Conservation (phyloP, 2,329 filamentous ascomycete species). For the Epichloe typhina region DNA sequence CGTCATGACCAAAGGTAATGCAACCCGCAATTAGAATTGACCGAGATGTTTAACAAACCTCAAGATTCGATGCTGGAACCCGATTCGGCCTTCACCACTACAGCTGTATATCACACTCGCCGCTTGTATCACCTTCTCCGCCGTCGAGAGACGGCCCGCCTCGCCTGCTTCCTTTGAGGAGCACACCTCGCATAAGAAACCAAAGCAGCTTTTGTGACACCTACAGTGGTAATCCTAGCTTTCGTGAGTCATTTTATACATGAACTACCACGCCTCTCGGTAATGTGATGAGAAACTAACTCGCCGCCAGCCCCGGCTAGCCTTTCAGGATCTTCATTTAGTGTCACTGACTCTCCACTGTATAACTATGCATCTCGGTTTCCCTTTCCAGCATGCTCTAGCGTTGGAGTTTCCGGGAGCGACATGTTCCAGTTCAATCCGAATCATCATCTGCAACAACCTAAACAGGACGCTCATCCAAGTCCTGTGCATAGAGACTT, state of each 20-base stretch:
- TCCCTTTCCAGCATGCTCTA: conserved; percentile 13
- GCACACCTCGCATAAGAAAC: conserved; percentile 10
- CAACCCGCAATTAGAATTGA: not conserved
- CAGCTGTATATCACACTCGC: conserved; percentile 25
- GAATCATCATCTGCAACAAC: conserved; percentile 11
- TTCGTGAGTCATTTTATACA: conserved; percentile 2
- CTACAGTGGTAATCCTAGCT: conserved; percentile 3
- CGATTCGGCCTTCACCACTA: conserved; percentile 23
- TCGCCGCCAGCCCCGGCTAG: conserved; percentile 12
- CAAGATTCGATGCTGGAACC: conserved; percentile 20
- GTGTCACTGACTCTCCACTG: conserved; percentile 18
- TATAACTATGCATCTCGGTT: conserved; percentile 18
- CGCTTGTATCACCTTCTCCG: conserved; percentile 23
- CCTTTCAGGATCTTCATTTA: conserved; percentile 16
- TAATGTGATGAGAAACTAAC: not conserved
- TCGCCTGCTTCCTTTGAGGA: conserved; percentile 13
- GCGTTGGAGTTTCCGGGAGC: conserved; percentile 13
- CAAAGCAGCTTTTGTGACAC: conserved; percentile 6
- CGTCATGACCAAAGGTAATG: conserved; percentile 15
- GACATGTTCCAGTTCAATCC: conserved; percentile 16
- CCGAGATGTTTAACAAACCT: conserved; percentile 4
- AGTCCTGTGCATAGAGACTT: conserved; percentile 10
- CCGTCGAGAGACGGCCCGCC: conserved; percentile 15
- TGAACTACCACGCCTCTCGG: not conserved
- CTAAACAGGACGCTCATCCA: conserved; percentile 16